A percentile compares a stretch with the other conserved stretches of the same genome.
These are phyloP conservation scores for Irpex sp. DNA, from an alignment of 1,284 basidiomycete genomes.

Conservation along the genomic window DNA sequence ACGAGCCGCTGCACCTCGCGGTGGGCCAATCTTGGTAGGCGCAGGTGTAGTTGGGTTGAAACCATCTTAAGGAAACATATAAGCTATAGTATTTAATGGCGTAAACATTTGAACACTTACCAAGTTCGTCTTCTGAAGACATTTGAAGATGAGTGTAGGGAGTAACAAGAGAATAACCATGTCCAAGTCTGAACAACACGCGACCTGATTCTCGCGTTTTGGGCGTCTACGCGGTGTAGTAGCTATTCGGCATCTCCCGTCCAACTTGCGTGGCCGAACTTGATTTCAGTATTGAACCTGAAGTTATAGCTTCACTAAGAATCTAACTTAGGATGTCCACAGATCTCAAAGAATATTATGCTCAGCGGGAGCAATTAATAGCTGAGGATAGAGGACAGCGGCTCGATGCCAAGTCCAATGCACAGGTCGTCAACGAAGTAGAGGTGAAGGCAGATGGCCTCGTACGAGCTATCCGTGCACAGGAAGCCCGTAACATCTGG, in stretches of 20 bases:
- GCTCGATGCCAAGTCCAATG: constrained; percentile 29
- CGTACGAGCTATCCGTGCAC: constrained; percentile 46
- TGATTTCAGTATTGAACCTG: neutral
- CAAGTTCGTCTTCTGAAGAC: constrained; percentile 22
- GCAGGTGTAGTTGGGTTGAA: constrained; percentile 14
- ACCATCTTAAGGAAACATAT: constrained; percentile 3
- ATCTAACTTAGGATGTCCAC: neutral
- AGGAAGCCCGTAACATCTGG: constrained; percentile 61
- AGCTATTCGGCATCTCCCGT: neutral
- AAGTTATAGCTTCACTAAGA: no score
- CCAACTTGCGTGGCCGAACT: neutral
- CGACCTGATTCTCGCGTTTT: constrained; percentile 1
- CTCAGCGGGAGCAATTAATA: neutral
- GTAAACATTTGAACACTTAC: constrained; percentile 7
- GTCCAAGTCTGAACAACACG: neutral
- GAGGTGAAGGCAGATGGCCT: constrained; percentile 54
- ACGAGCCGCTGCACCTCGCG: constrained; percentile 4
- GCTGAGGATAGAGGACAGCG: constrained; percentile 42
- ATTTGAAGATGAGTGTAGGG: constrained; percentile 1
- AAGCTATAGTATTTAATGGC: neutral
- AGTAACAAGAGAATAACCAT: neutral
- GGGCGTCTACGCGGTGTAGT: neutral
- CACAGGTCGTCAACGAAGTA: constrained; percentile 28
- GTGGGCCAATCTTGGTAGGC: constrained; percentile 8
- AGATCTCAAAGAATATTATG: neutral